A percentile compares a stretch with the other conserved stretches of the same genome.
These are phyloP conservation scores for Phlebiopsis gigantea DNA, from an alignment of 768 basidiomycete species.

Conservation along the genomic window DNA sequence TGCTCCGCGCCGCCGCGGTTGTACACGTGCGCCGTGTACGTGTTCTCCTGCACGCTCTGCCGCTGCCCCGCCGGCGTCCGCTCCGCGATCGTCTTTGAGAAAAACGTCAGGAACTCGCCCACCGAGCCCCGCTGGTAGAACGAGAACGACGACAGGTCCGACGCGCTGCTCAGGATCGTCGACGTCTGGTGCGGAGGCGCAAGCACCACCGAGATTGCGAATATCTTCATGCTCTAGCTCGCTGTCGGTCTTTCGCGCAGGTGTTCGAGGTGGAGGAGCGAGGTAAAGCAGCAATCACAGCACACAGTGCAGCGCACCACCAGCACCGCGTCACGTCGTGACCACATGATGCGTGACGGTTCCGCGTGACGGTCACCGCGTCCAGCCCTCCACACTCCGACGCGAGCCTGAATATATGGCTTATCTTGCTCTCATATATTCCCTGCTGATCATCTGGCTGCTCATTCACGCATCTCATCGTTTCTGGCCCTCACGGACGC, in stretches of 20 bases:
- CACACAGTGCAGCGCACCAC: neutral
- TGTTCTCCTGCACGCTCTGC: conserved; percentile 92
- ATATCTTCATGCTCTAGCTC: conserved; percentile 98
- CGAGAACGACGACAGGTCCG: conserved; percentile 85
- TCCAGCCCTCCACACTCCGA: neutral
- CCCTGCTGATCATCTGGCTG: conserved; percentile 15
- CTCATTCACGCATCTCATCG: conserved; percentile 8
- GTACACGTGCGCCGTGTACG: conserved; percentile 90
- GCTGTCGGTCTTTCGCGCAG: no score
- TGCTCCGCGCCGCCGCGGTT: conserved; percentile 84
- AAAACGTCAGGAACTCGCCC: conserved; percentile 90
- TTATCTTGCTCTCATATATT: neutral
- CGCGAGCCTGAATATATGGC: neutral
- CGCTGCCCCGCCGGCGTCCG: conserved; percentile 84
- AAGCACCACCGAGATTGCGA: conserved; percentile 68
- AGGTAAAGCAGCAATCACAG: neutral
- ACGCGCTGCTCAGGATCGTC: conserved; percentile 60
- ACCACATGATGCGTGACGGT: neutral
- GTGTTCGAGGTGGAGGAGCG: conserved; percentile 9
- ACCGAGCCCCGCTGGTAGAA: conserved; percentile 91
- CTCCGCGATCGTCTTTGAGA: conserved; percentile 88
- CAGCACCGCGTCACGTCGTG: neutral
- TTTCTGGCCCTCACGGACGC: neutral
- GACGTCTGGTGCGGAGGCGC: conserved; percentile 60
- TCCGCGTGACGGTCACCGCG: no score